A percentile compares a stretch with the other conserved stretches of the same genome.
Conservation (phyloP, 371 early-diverging fungal species). For the Apophysomyces ossiformis region DNA sequence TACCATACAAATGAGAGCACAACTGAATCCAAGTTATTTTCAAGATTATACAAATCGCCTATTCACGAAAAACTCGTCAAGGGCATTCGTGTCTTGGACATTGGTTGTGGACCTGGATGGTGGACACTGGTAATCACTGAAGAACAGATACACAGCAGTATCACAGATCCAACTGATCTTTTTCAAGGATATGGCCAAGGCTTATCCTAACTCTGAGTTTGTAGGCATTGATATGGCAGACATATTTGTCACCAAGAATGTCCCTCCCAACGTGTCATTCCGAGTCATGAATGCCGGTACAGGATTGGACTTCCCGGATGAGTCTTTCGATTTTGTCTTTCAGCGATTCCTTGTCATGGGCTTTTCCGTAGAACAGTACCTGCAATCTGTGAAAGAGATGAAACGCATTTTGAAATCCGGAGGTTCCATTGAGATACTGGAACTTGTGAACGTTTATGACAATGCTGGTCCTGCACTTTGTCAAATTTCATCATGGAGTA, state of each 20-base stretch:
- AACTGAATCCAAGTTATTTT: not conserved
- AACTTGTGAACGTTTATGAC: slow-evolving; percentile 41
- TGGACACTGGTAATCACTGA: slow-evolving; percentile 39
- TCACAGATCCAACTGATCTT: not conserved
- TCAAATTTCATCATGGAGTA: slow-evolving; percentile 43
- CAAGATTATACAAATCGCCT: slow-evolving; percentile 40
- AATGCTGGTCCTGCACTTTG: slow-evolving; percentile 40
- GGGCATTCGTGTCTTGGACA: slow-evolving; percentile 47
- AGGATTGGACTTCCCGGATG: slow-evolving; percentile 39
- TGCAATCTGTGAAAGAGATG: slow-evolving; percentile 37
- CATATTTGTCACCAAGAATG: slow-evolving; percentile 31
- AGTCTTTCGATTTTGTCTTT: slow-evolving; percentile 49
- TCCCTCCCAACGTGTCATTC: slow-evolving; percentile 40
- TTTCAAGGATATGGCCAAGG: slow-evolving; percentile 46
- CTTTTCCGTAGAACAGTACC: slow-evolving; percentile 37
- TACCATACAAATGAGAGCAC: not conserved
- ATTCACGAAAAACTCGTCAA: slow-evolving; percentile 41
- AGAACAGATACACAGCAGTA: not conserved
- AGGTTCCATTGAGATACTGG: slow-evolving; percentile 47
- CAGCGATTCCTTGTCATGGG: slow-evolving; percentile 57
- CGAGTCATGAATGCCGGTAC: slow-evolving; percentile 36
- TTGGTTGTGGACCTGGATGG: slow-evolving; percentile 56
- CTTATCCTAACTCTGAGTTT: slow-evolving; percentile 51
- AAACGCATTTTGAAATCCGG: slow-evolving; percentile 45
- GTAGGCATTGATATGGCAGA: slow-evolving; percentile 52